Conservation (phyloP, 768 basidiomycete species). For the Hortiboletus flavorubellus region DNA sequence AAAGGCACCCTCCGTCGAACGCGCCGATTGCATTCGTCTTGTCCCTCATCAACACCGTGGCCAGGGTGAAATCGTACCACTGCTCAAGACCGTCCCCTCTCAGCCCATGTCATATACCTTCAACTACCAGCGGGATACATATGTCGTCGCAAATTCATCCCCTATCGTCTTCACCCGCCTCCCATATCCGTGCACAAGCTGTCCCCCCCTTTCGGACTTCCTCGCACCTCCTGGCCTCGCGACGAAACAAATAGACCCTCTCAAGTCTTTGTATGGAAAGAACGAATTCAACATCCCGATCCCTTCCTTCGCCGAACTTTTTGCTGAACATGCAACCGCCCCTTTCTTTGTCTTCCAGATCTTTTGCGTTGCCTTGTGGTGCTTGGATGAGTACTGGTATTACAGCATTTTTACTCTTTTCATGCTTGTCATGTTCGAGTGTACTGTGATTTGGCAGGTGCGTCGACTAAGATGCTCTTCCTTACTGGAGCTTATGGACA, state of each 20-base stretch:
- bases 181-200: conserved; percentile 79
- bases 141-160: conserved; percentile 57
- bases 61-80: conserved; percentile 81
- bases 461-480: conserved; percentile 18
- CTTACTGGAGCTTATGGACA: not conserved
- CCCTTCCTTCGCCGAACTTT: conserved; percentile 88
- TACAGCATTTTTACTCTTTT: conserved; percentile 97
- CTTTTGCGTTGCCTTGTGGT: conserved; percentile 97
- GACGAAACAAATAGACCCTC: conserved; percentile 42
- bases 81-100: conserved; percentile 57
- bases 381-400: conserved; percentile 98
- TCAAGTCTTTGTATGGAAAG: conserved; percentile 73
- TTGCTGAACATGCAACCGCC: conserved; percentile 93
- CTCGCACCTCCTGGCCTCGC: conserved; percentile 55
- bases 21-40: conserved; percentile 80
- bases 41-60: conserved; percentile 80
- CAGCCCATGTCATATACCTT: conserved; percentile 75
- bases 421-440: conserved; percentile 98
- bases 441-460: conserved; percentile 98
- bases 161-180: conserved; percentile 71
- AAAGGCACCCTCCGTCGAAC: conserved; percentile 59
- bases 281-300: conserved; percentile 98
- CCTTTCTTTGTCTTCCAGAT: conserved; percentile 99
- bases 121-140: conserved; percentile 93
- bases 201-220: conserved; percentile 68